These are phyloP conservation scores for Arabidopsis arenosa DNA, from an alignment of 345 rosid species.

Conservation along the genomic window DNA sequence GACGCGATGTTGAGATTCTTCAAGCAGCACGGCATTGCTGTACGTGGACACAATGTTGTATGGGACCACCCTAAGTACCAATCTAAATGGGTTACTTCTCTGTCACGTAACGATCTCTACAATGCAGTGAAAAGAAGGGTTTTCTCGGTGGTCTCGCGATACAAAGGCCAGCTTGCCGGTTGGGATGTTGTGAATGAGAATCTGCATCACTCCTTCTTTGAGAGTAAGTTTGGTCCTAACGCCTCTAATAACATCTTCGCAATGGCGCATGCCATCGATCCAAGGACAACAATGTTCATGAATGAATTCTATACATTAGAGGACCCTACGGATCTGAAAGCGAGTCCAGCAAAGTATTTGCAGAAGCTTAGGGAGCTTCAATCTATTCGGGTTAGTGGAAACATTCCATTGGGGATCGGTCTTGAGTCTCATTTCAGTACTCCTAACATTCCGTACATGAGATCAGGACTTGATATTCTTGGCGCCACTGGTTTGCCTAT, in stretches of 20 bases:
- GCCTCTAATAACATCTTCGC: neutral
- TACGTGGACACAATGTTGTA: slow-evolving; percentile 5
- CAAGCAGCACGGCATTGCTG: neutral
- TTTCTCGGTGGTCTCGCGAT: neutral
- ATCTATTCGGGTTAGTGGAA: neutral
- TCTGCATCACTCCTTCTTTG: slow-evolving; percentile 5
- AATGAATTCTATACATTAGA: slow-evolving; percentile 8
- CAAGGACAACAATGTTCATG: neutral
- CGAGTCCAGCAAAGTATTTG: neutral
- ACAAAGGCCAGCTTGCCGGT: neutral
- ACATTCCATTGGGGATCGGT: neutral
- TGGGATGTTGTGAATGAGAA: slow-evolving; percentile 19
- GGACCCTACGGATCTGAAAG: neutral
- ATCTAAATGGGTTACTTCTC: neutral
- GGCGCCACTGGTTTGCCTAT: slow-evolving; percentile 2
- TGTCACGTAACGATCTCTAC: neutral
- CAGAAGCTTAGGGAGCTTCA: slow-evolving; percentile 8
- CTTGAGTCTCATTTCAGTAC: slow-evolving; percentile 14
- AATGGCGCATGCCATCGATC: neutral
- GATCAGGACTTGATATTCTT: neutral
- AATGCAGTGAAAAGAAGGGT: neutral
- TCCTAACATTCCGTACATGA: slow-evolving; percentile 11
- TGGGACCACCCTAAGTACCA: slow-evolving; percentile 17
- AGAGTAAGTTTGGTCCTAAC: neutral
- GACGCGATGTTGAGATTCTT: slow-evolving; percentile 4